Evolutionary conservation across 2,329 filamentous ascomycete species (phyloP), one percentile per base, ranked within the genome.

Genomic region (Diaporthe vaccinii): DNA sequence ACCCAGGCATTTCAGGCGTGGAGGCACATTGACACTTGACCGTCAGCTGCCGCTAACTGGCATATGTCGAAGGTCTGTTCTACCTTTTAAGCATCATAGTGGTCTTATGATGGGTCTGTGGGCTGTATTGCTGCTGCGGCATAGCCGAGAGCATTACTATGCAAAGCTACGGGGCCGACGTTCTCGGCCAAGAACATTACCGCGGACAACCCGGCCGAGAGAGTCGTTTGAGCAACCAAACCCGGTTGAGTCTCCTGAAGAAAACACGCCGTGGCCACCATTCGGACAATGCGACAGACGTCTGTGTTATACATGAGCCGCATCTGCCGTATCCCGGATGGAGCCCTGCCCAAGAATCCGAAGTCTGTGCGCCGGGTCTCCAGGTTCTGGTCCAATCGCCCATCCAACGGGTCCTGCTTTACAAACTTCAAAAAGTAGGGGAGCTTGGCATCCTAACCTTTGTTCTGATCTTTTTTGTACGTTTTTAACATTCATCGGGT

Each of bases 291-390:
- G 25, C 34, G 5, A 61, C 12, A 25, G 34, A 25, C 22, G 22
- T 39, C 49, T 14, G n/a, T 28, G n/a, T 14, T n/a, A 25, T 14
- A 14, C 12, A 17, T 20, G 15, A 20, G 8, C 0, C 4, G 5
- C 12, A 39, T 39, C 36, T 39, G 36, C 36, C 36, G 17, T 44
- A 44, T 20, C 41, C n/a, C 34, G 36, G 34, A 41, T 9, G n/a
- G 22, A 61, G 14, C 10, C 36, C 22, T 25, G 36, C 34, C 5
- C 22, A 12, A 36, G 36, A 17, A 9, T n/a, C 34, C n/a, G 58
- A 39, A 61, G 58, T 25, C 58, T 25, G 58, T 41, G 58, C 36
- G 58, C 17, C 58, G 58, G 58, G 58, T 41, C n/a, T 61, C 28
- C 7, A 41, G 22, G 36, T 39, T n/a, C n/a, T 61, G 58, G 55